A percentile compares a stretch with the other conserved stretches of the same genome.
Evolutionary conservation across 1,284 basidiomycete species (phyloP).

Genomic region (Wolfiporia cocos): DNA sequence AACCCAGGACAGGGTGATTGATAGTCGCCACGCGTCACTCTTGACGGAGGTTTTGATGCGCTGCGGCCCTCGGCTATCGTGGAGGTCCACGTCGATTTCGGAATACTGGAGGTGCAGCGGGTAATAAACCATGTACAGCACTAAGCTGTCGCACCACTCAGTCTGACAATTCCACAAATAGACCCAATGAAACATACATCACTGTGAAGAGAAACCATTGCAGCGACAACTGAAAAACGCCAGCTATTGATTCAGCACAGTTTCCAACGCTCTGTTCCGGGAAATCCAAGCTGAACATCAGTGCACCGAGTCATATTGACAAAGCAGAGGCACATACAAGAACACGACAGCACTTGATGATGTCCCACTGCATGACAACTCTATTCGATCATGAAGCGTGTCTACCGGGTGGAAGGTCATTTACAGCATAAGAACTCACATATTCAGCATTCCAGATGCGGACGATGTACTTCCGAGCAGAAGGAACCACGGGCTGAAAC

Average conservation of each 20-base stretch:
- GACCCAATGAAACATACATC: constrained; percentile 51
- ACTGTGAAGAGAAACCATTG: constrained; percentile 87
- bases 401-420: constrained; percentile 2
- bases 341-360: constrained; percentile 77
- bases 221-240: constrained; percentile 76
- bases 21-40: constrained; percentile 71
- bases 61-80: constrained; percentile 35
- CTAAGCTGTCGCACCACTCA: constrained; percentile 48
- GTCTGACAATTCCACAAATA: constrained; percentile 1
- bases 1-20: constrained; percentile 69
- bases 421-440: constrained; percentile 38
- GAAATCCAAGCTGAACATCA: not conserved
- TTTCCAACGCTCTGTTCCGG: constrained; percentile 52
- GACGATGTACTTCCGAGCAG: constrained; percentile 86
- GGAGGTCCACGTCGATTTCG: constrained; percentile 37
- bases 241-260: constrained; percentile 82
- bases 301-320: not conserved
- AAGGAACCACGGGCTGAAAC: constrained; percentile 91
- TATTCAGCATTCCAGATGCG: constrained; percentile 77
- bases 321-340: constrained; percentile 46
- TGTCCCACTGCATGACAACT: constrained; percentile 83
- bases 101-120: constrained; percentile 76
- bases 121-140: constrained; percentile 92
- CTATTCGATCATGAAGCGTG: constrained; percentile 33
- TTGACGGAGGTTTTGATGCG: constrained; percentile 42